A percentile compares a stretch with the other conserved stretches of the same genome.
Evolutionary conservation across 352 stramenopile species (phyloP).

Genomic region (Globisporangium viniferum): DNA sequence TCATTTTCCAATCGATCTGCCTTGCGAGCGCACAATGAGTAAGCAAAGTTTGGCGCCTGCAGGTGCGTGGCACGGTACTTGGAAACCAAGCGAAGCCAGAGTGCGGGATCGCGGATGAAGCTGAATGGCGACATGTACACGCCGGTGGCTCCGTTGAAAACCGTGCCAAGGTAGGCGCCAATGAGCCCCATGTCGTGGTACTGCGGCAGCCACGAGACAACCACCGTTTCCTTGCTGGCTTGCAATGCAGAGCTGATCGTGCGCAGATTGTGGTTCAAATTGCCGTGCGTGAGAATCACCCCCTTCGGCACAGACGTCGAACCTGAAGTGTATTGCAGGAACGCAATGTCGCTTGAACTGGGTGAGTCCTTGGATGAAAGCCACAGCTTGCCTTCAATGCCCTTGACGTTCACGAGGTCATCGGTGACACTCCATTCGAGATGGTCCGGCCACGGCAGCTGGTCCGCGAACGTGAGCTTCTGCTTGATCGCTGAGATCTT

Average conservation of each 20-base stretch:
- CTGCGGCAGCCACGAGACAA: conserved; percentile 98
- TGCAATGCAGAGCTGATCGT: conserved; percentile 94
- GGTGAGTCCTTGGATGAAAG: conserved; percentile 34
- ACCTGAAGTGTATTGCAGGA: conserved; percentile 99
- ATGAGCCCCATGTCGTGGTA: conserved; percentile 99
- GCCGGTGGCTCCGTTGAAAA: conserved; percentile 88
- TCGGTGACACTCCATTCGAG: conserved; percentile 89
- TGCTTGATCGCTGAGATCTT: conserved; percentile 88
- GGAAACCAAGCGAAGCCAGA: conserved; percentile 93
- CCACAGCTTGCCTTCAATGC: conserved; percentile 41
- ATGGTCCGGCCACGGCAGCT: conserved; percentile 81
- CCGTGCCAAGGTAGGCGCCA: conserved; percentile 85
- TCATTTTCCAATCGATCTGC: conserved; percentile 53
- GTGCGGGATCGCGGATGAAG: conserved; percentile 95
- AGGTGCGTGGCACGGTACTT: conserved; percentile 94
- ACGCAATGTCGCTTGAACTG: conserved; percentile 80
- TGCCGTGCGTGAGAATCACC: conserved; percentile 96
- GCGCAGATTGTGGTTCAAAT: conserved; percentile 96
- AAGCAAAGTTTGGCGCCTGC: conserved; percentile 99
- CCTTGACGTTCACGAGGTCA: conserved; percentile 48
- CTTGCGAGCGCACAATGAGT: conserved; percentile 95
- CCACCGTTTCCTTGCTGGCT: conserved; percentile 88
- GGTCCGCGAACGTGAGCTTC: conserved; percentile 66
- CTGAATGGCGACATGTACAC: conserved; percentile 98
- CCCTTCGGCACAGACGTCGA: conserved; percentile 98